phyloP scores from a whole-genome alignment of 495 filamentous ascomycete genomes.

The Ramalina intermedia region DNA sequence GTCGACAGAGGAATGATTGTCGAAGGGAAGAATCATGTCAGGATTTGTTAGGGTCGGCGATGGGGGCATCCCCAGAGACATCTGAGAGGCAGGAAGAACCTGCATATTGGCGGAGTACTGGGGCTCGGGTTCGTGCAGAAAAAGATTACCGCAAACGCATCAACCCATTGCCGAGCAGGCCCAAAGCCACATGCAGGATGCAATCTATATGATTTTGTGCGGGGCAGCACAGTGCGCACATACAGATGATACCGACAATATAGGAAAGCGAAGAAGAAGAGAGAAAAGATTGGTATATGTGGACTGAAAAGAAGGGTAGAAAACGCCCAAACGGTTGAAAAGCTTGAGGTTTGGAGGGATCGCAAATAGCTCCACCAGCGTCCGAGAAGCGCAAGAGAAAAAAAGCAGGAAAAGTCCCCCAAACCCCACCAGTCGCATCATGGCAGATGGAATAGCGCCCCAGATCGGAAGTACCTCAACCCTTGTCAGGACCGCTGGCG shows the following conservation, averaged over 20 bases:
- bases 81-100: background rate
- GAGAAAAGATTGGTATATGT: background rate
- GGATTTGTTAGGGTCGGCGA: conserved; percentile 87
- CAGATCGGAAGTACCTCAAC: no score
- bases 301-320: background rate
- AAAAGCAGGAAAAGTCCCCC: no score
- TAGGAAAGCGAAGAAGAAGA: no score
- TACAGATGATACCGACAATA: no score
- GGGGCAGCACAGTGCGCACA: no score
- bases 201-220: no score
- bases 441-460: no score
- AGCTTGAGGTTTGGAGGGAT: background rate
- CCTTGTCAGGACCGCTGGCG: no score
- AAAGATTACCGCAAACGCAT: conserved; percentile 5
- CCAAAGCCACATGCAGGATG: no score
- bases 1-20: conserved; percentile 25
- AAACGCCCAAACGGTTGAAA: background rate
- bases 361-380: background rate
- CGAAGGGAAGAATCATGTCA: conserved; percentile 78
- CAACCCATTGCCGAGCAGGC: background rate
- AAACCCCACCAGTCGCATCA: no score
- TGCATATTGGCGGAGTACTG: conserved; percentile 8
- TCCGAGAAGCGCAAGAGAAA: no score
- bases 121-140: conserved; percentile 3
- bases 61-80: conserved; percentile 22